Base-by-base conservation (phyloP, 495 filamentous ascomycete species). In the Lineolata rhizophorae region DNA sequence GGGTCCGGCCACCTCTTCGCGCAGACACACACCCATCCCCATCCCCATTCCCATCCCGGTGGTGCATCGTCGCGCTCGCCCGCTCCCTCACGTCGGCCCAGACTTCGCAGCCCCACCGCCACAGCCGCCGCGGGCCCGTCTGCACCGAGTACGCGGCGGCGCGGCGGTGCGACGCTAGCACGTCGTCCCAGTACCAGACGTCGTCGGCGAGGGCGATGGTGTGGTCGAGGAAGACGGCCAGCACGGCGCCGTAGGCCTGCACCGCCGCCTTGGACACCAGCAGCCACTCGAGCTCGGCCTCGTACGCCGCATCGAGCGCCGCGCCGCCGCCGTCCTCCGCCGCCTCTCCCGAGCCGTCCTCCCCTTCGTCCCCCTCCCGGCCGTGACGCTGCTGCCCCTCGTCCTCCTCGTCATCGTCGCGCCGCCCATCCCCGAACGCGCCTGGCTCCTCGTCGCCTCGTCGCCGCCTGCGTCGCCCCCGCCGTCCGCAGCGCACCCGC, bases 111-210 rank as follows among this genome's bases (percentile, higher is more conserved):
- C 60, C 48, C 66, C 67, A 79, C 3, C 51, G 47, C 65, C 71
- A 83, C 15, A 87, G 43, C 18, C 73, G 62, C 5, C 66, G 41
- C 0, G 87, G 87, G 1, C 70, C 76, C 2, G 72, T 90, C 46
- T 97, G 87, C 5, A 87, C 49, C 0, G 73, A 68, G 47, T 92
- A 92, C 1, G 91, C 38, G 14, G 66, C 69, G 32, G 71, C 77
- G 40, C 70, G 70, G 34, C 65, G 58, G 22, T 72, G 65, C 9
- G 78, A 84, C 1, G 65, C 62, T 26, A 87, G 51, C 1, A 92
- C 62, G 34, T 82, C 70, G 37, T 91, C 76, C 87, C 87, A 97
- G 46, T 95, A 95, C 54, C 68, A 75, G 22, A 90, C 73, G 44
- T 94, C 80, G 26, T 87, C 71, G 33, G 66, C 70, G 5, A 97